These are phyloP conservation scores for Colletotrichum tropicicola DNA, from an alignment of 2,329 filamentous ascomycete genomes.

Conservation along the genomic window DNA sequence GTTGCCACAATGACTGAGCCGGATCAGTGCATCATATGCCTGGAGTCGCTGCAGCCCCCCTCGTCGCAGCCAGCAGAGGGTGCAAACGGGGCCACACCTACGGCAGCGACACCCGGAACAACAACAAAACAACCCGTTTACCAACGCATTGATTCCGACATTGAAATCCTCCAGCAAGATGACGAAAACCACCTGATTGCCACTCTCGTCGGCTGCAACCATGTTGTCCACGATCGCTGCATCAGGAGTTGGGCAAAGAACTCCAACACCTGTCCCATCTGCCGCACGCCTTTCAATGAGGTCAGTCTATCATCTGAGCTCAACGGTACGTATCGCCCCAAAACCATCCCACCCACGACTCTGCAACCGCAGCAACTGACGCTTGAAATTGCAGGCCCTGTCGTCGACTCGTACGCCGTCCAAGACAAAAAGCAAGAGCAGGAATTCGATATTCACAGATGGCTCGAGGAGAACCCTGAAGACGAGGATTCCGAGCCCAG, in stretches of 20 bases:
- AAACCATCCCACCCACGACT: background rate
- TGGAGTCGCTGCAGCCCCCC: slow-evolving; percentile 63
- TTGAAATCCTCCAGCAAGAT: slow-evolving; percentile 29
- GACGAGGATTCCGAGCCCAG: slow-evolving; percentile 76
- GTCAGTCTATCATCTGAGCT: slow-evolving; percentile 82
- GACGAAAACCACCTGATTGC: slow-evolving; percentile 59
- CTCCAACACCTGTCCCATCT: slow-evolving; percentile 98
- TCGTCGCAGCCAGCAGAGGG: slow-evolving; percentile 39
- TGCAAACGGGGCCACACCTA: slow-evolving; percentile 34
- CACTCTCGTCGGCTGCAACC: slow-evolving; percentile 79
- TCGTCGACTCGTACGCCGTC: slow-evolving; percentile 69
- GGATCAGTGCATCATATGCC: slow-evolving; percentile 77
- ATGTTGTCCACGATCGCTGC: slow-evolving; percentile 92
- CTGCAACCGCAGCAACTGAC: slow-evolving; percentile 32
- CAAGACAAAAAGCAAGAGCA: slow-evolving; percentile 89
- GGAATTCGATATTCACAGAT: slow-evolving; percentile 83
- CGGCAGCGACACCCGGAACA: slow-evolving; percentile 28
- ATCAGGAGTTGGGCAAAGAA: slow-evolving; percentile 94
- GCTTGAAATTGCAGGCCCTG: slow-evolving; percentile 53
- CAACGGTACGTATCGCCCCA: slow-evolving; percentile 27
- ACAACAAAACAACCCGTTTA: slow-evolving; percentile 33
- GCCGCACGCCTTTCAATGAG: slow-evolving; percentile 88
- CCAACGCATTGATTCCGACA: slow-evolving; percentile 23
- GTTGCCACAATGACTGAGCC: slow-evolving; percentile 59
- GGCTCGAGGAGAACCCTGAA: slow-evolving; percentile 77